Evolutionary conservation across 1,284 basidiomycete genomes (phyloP), one percentile per base, ranked within the genome.

Genomic region (Stygiomarasmius scandens): DNA sequence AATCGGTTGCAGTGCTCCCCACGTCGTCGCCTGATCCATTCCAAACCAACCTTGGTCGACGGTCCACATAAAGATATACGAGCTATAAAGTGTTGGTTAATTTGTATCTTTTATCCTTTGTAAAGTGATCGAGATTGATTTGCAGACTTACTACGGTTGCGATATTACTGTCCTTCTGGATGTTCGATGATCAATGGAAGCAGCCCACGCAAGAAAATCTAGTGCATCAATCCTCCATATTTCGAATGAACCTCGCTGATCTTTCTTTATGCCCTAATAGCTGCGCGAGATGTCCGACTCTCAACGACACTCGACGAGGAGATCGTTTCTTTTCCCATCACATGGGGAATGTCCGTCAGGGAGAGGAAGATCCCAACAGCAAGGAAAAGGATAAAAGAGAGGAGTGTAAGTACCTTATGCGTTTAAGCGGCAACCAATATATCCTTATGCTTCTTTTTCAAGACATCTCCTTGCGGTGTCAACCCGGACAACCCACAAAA

Each of bases 281-380:
- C 58, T 64, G n/a, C 60, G 32, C 3, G 69, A 77, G 56, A 65
- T 78, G 27, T 38, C 55, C 0, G 57, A 47, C 3, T 63, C 71
- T 76, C 2, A 49, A 63, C 14, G 67, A 49, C 1, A 67, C 69
- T 6, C 61, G 64, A 2, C 29, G 68, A 2, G 71, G 71, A 0
- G 78, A 79, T 54, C 68, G 53, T 22, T 69, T 78, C 24, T 73
- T 77, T 36, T 77, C 79, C 47, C 74, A 73, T 46, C 78, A 77
- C 71, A 69, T 73, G 0, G 75, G 75, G 3, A 74, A 78, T 46
- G 69, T 73, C 0, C 55, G 60, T 38, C 75, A 74, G 12, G n/a
- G 16, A 41, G 60, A 65, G 5, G 45, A 62, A 8, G 75, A 73
- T 38, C 34, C 54, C 8, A 64, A 69, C 44, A 60, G 66, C 41